These are phyloP conservation scores for Melaleuca quinquenervia DNA, from an alignment of 345 rosid species.

Conservation along the genomic window DNA sequence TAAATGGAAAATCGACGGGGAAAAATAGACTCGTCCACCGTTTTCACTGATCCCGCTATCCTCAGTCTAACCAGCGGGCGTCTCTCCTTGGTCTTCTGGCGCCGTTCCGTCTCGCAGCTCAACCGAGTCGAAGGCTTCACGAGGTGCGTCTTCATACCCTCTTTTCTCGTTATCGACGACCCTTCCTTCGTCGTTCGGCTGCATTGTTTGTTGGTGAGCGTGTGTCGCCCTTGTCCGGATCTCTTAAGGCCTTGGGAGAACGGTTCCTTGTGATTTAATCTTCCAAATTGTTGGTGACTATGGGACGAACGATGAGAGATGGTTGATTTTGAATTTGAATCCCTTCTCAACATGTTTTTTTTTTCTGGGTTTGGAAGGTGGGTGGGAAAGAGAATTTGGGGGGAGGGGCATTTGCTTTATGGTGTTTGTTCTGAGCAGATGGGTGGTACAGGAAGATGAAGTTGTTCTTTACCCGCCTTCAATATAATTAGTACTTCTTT, in stretches of 20 bases:
- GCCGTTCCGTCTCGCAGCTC: background rate
- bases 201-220: background rate
- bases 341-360: background rate
- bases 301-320: background rate
- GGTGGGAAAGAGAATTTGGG: background rate
- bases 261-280: background rate
- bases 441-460: background rate
- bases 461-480: too few species aligned
- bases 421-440: background rate
- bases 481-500: too few species aligned
- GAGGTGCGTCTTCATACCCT: background rate
- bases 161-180: background rate
- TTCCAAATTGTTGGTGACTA: background rate
- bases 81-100: background rate
- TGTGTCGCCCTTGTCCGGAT: background rate
- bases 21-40: background rate
- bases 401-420: background rate
- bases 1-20: too few species aligned
- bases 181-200: background rate
- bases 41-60: background rate
- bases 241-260: background rate
- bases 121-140: background rate
- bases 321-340: background rate
- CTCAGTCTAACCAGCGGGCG: background rate
- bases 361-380: background rate